These are phyloP conservation scores for Xylariaceae sp. DNA, from an alignment of 2,329 filamentous ascomycete species.

Conservation along the genomic window DNA sequence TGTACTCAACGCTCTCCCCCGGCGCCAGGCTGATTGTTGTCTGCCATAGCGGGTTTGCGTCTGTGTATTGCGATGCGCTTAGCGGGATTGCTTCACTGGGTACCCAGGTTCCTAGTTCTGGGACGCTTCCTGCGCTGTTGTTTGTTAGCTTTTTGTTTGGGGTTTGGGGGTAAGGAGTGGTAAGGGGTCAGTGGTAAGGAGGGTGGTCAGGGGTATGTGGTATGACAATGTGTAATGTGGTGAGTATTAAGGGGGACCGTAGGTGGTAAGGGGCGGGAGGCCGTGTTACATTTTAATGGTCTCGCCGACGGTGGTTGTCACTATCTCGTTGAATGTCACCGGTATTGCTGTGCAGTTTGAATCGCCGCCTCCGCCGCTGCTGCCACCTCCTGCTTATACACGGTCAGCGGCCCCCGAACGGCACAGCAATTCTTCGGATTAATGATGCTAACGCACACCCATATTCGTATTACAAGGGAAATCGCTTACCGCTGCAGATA, in stretches of 20 bases:
- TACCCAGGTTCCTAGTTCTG: conserved; percentile 50
- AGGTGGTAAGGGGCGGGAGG: conserved; percentile 14
- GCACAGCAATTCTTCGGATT: too few relatives aligned
- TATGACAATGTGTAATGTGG: too few relatives aligned
- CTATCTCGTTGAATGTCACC: conserved; percentile 46
- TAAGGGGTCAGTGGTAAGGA: too few relatives aligned
- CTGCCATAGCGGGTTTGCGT: conserved; percentile 48
- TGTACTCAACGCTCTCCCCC: conserved; percentile 48
- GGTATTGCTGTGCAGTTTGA: conserved; percentile 28
- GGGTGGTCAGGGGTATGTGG: too few relatives aligned
- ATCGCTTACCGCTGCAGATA: conserved; percentile 19
- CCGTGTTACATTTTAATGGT: conserved; percentile 47
- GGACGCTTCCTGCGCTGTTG: conserved; percentile 19
- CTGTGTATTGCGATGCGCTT: conserved; percentile 46
- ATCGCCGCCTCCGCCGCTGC: conserved; percentile 15
- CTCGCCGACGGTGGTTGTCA: conserved; percentile 43
- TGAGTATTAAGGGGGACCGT: not conserved
- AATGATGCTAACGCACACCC: too few relatives aligned
- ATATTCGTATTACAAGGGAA: too few relatives aligned
- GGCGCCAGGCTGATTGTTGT: conserved; percentile 44
- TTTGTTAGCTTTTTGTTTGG: conserved; percentile 1
- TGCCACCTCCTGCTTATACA: not conserved
- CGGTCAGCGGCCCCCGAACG: not conserved
- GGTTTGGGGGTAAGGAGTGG: not conserved
- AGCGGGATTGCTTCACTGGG: conserved; percentile 43